Percentiles rank a stretch among this genome's conserved stretches.
phyloP scores from a whole-genome alignment of 2,329 filamentous ascomycete genomes.

The Emergomyces orientalis region DNA sequence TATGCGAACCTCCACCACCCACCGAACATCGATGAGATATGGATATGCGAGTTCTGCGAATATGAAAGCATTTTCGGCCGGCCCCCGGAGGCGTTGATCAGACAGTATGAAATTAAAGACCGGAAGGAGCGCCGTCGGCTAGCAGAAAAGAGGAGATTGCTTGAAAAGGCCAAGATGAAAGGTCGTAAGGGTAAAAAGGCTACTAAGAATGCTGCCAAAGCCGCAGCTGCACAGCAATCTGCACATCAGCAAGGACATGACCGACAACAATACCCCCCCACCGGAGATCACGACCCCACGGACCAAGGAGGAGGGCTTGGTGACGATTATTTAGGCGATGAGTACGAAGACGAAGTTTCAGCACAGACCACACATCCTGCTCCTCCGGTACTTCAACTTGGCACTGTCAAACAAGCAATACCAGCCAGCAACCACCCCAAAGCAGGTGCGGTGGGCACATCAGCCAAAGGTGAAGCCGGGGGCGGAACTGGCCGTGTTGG shows the following conservation, averaged over 20 bases:
- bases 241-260: slow-evolving; percentile 35
- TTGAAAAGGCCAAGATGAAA: slow-evolving; percentile 93
- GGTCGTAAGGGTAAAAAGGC: slow-evolving; percentile 80
- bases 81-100: slow-evolving; percentile 73
- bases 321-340: slow-evolving; percentile 42
- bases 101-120: slow-evolving; percentile 91
- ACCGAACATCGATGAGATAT: slow-evolving; percentile 62
- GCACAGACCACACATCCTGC: slow-evolving; percentile 40
- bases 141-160: slow-evolving; percentile 71
- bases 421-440: slow-evolving; percentile 13
- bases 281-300: slow-evolving; percentile 31
- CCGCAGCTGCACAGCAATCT: slow-evolving; percentile 22
- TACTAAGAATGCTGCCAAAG: slow-evolving; percentile 54
- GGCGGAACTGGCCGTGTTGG: slow-evolving; percentile 16
- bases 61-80: slow-evolving; percentile 93
- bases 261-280: slow-evolving; percentile 24
- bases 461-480: slow-evolving; percentile 21
- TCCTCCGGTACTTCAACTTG: slow-evolving; percentile 56
- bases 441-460: slow-evolving; percentile 14
- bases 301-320: slow-evolving; percentile 37
- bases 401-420: slow-evolving; percentile 28
- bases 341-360: slow-evolving; percentile 43
- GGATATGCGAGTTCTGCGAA: slow-evolving; percentile 98
- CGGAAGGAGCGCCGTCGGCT: slow-evolving; percentile 71
- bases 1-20: slow-evolving; percentile 68